phyloP scores from a whole-genome alignment of 2,329 filamentous ascomycete species.

The Laburnicola sp. region DNA sequence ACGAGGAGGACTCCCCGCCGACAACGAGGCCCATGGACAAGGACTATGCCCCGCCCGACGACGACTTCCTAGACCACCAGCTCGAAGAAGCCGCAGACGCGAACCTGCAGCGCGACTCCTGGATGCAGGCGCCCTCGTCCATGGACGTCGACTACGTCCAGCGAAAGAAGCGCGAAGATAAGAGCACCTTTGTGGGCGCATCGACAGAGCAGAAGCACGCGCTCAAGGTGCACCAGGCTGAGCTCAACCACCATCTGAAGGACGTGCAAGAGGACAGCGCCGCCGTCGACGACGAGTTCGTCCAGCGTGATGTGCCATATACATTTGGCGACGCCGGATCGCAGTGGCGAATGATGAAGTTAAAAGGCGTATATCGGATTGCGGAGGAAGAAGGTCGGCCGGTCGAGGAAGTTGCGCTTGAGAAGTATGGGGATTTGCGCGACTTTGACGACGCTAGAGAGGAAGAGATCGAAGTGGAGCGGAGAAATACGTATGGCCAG shows the following conservation, averaged over 20 bases:
- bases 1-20: conserved; percentile 34
- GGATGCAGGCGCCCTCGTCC: conserved; percentile 89
- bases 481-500: conserved; percentile 78
- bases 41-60: conserved; percentile 49
- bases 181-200: conserved; percentile 50
- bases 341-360: conserved; percentile 94
- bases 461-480: conserved; percentile 87
- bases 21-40: conserved; percentile 46
- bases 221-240: conserved; percentile 74
- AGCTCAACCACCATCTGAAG: conserved; percentile 74
- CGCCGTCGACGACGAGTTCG: conserved; percentile 49
- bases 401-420: conserved; percentile 79
- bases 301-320: conserved; percentile 71
- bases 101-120: conserved; percentile 72
- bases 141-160: conserved; percentile 83
- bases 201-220: conserved; percentile 62
- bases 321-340: conserved; percentile 87
- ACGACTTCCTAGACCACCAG: conserved; percentile 50
- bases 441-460: conserved; percentile 92
- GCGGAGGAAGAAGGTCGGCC: conserved; percentile 72
- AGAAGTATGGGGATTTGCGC: conserved; percentile 77
- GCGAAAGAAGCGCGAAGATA: conserved; percentile 55
- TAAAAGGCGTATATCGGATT: conserved; percentile 79
- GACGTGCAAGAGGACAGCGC: conserved; percentile 53
- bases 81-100: conserved; percentile 43